These are phyloP conservation scores for Cladophialophora exuberans DNA, from an alignment of 2,329 filamentous ascomycete genomes.

Conservation along the genomic window DNA sequence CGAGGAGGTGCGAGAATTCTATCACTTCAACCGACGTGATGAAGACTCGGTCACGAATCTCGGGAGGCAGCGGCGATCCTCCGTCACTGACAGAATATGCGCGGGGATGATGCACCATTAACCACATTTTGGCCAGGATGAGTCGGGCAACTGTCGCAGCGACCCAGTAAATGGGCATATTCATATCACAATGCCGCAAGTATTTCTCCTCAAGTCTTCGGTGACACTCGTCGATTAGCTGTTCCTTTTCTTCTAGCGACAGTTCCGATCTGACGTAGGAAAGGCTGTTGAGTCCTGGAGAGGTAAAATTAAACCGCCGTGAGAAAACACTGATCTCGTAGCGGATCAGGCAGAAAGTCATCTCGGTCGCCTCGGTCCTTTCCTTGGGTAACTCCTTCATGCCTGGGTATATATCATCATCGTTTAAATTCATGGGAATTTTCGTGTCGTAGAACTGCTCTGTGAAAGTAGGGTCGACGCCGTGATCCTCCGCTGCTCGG, in stretches of 20 bases:
- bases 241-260: constrained; percentile 41
- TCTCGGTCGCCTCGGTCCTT: constrained; percentile 57
- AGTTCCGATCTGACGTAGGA: constrained; percentile 20
- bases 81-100: constrained; percentile 54
- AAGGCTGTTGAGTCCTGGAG: constrained; percentile 36
- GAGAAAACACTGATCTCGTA: constrained; percentile 55
- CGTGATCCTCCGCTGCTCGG: constrained; percentile 65
- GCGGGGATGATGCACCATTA: constrained; percentile 75
- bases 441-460: constrained; percentile 64
- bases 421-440: constrained; percentile 54
- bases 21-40: constrained; percentile 74
- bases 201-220: constrained; percentile 60
- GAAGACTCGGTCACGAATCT: constrained; percentile 70
- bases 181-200: constrained; percentile 55
- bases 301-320: constrained; percentile 44
- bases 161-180: constrained; percentile 66
- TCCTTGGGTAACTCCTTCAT: constrained; percentile 54
- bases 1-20: constrained; percentile 69
- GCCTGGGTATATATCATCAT: constrained; percentile 52
- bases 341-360: constrained; percentile 55
- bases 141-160: constrained; percentile 69
- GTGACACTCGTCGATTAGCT: constrained; percentile 57
- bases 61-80: constrained; percentile 60
- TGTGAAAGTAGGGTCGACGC: constrained; percentile 63
- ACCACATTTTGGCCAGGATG: constrained; percentile 76